Percentiles rank a stretch among this genome's conserved stretches.
Conservation (phyloP, 116 monocot species). For the Zostera marina region DNA sequence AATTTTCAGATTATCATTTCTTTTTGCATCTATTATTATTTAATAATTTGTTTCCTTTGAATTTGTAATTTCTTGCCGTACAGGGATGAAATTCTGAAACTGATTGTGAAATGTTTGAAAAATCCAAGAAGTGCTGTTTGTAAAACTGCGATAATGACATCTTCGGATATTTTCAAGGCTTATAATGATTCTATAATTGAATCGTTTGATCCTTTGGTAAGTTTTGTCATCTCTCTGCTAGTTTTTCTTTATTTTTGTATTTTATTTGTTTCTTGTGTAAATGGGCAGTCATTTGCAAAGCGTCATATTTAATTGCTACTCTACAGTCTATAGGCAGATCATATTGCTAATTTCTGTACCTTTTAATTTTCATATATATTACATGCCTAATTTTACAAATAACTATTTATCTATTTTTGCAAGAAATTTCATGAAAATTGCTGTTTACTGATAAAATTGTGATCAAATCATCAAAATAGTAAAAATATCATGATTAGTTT, state of each 20-base stretch:
- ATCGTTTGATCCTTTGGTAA: conserved; percentile 69
- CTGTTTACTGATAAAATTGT: too few relatives aligned
- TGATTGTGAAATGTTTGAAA: conserved; percentile 82
- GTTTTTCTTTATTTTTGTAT: background rate
- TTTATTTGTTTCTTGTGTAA: conserved; percentile 1
- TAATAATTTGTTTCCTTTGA: background rate
- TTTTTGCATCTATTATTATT: background rate
- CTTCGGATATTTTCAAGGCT: conserved; percentile 72
- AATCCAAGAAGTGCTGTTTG: conserved; percentile 96
- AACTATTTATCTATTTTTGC: too few relatives aligned
- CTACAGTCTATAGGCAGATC: too few relatives aligned
- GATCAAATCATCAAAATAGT: too few relatives aligned
- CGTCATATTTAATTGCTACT: too few relatives aligned
- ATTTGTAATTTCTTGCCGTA: background rate
- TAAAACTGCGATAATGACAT: conserved; percentile 95
- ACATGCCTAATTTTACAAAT: too few relatives aligned
- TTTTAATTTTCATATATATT: too few relatives aligned
- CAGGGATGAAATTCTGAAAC: conserved; percentile 49
- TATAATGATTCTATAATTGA: conserved; percentile 63
- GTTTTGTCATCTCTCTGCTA: background rate
- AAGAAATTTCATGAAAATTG: too few relatives aligned
- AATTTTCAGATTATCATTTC: background rate
- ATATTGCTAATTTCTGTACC: too few relatives aligned
- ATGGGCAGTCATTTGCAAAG: background rate
- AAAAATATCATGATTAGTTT: too few relatives aligned